Evolutionary conservation across 345 rosid species (phyloP).

Genomic region (Mallotus nudiflorus): DNA sequence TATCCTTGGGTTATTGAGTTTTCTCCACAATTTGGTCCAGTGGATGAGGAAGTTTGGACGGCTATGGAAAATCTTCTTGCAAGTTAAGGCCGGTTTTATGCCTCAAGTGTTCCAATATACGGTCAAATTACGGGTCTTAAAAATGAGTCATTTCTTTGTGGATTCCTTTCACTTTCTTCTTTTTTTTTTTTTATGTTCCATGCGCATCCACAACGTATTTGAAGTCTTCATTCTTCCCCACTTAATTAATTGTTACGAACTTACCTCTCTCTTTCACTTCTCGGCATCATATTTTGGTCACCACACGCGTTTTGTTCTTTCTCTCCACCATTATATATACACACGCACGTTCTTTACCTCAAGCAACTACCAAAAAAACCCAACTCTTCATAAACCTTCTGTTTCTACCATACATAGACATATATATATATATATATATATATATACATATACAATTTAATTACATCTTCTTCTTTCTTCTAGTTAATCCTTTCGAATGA

Average conservation of each 20-base stretch:
- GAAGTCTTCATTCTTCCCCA: no score
- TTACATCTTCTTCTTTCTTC: no score
- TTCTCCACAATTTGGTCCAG: neutral
- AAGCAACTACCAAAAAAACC: neutral
- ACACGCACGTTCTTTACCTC: neutral
- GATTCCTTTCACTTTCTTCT: neutral
- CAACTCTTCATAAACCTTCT: neutral
- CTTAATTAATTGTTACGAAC: neutral
- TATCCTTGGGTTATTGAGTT: no score
- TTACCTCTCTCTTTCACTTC: neutral
- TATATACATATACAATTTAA: neutral
- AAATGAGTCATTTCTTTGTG: neutral
- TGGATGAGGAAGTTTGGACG: neutral
- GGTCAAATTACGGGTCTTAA: neutral
- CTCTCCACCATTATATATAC: neutral
- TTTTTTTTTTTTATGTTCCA: neutral
- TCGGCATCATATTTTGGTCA: neutral
- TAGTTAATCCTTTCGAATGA: no score
- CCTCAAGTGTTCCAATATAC: neutral
- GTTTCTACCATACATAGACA: neutral
- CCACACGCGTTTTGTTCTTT: neutral
- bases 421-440: no score
- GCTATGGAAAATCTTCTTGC: neutral
- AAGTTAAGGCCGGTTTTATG: neutral
- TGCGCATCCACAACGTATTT: no score